These are phyloP conservation scores for Nelumbo lutea DNA, from an alignment of 164 flowering plant species.

Conservation along the genomic window DNA sequence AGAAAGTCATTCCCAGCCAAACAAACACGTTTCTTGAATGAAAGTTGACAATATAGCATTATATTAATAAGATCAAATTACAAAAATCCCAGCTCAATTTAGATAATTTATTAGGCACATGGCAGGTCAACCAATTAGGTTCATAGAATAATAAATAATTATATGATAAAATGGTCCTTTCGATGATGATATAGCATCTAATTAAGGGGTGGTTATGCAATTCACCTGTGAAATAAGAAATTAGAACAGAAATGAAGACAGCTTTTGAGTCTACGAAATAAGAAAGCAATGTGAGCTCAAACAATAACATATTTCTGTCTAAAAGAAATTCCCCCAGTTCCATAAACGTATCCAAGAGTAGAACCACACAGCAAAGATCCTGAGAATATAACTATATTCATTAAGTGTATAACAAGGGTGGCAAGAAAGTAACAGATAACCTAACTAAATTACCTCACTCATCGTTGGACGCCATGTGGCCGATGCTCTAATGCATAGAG, in stretches of 20 bases:
- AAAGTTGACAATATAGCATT: constrained; percentile 6
- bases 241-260: not conserved
- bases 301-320: constrained; percentile 2
- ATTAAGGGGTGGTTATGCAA: constrained; percentile 1
- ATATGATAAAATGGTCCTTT: constrained; percentile 10
- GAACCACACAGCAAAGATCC: not conserved
- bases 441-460: constrained; percentile 54
- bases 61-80: constrained; percentile 4
- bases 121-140: constrained; percentile 18
- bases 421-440: not conserved
- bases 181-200: constrained; percentile 1
- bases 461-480: constrained; percentile 86
- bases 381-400: not conserved
- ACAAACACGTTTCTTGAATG: constrained; percentile 6
- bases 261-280: constrained; percentile 4
- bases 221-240: constrained; percentile 1
- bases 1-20: constrained; percentile 11
- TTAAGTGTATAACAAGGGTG: not conserved
- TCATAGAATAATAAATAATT: constrained; percentile 5
- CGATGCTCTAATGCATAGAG: constrained; percentile 76
- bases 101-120: constrained; percentile 3
- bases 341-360: not conserved
- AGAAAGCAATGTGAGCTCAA: constrained; percentile 10
- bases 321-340: constrained; percentile 1
- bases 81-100: not conserved